Evolutionary conservation across 2,329 filamentous ascomycete species (phyloP).

Genomic region (Aulographum hederae): DNA sequence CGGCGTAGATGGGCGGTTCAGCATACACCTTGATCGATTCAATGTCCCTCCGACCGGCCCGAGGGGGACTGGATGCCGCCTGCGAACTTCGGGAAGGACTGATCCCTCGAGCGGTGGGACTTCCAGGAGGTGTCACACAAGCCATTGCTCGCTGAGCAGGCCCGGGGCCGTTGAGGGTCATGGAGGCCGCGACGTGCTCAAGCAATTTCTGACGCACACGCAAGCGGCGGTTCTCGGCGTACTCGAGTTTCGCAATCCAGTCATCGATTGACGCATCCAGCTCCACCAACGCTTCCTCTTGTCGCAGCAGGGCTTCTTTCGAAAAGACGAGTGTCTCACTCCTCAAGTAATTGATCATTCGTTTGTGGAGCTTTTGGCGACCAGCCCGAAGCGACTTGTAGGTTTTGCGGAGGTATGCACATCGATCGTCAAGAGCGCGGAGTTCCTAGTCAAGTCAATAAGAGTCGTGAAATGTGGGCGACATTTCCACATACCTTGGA

Average conservation of each 20-base stretch:
- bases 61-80: constrained; percentile 10
- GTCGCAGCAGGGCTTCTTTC: constrained; percentile 56
- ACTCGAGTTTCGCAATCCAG: constrained; percentile 64
- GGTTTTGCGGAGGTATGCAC: constrained; percentile 59
- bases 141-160: constrained; percentile 9
- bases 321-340: constrained; percentile 54
- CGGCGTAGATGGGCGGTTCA: too few species aligned
- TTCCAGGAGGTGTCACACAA: constrained; percentile 19
- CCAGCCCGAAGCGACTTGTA: constrained; percentile 59
- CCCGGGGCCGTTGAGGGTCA: constrained; percentile 12
- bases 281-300: constrained; percentile 62
- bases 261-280: constrained; percentile 64
- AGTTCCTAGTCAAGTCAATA: constrained; percentile 36
- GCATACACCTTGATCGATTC: constrained; percentile 25
- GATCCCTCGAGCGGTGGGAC: constrained; percentile 16
- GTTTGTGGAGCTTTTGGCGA: constrained; percentile 55
- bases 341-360: constrained; percentile 61
- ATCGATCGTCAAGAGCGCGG: constrained; percentile 56
- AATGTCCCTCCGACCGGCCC: constrained; percentile 17
- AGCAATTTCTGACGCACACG: constrained; percentile 63
- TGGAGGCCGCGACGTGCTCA: constrained; percentile 60
- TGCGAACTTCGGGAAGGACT: neutral
- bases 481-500: constrained; percentile 40
- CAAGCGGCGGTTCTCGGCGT: constrained; percentile 58
- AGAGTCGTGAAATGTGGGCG: neutral